Percentiles rank a stretch among this genome's conserved stretches.
phyloP scores from a whole-genome alignment of 2,329 filamentous ascomycete genomes.

The Capronia americana region DNA sequence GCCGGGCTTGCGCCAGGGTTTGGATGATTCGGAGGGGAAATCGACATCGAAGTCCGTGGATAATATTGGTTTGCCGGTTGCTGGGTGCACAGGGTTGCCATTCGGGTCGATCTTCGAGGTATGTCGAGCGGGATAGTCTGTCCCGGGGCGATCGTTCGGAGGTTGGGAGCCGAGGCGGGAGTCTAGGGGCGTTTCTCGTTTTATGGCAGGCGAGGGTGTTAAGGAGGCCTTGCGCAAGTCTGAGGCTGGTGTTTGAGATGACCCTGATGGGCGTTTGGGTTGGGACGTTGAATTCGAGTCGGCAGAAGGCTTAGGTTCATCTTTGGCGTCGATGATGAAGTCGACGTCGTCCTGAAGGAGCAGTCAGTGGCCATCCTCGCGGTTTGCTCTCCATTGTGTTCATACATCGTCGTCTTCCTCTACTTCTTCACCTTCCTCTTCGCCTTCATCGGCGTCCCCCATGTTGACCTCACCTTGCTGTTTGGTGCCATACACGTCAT shows the following conservation, averaged over 20 bases:
- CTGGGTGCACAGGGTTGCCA: conserved; percentile 77
- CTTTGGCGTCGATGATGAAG: conserved; percentile 56
- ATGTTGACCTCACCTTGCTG: conserved; percentile 39
- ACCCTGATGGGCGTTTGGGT: conserved; percentile 47
- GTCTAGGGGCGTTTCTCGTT: conserved; percentile 35
- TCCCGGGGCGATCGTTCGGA: conserved; percentile 58
- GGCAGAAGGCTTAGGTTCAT: conserved; percentile 48
- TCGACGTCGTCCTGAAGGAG: conserved; percentile 54
- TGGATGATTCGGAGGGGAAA: conserved; percentile 74
- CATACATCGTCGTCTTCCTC: conserved; percentile 47
- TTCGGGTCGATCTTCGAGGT: conserved; percentile 82
- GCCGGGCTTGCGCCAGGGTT: conserved; percentile 93
- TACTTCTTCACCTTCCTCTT: conserved; percentile 39
- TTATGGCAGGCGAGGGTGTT: conserved; percentile 45
- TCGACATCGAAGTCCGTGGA: conserved; percentile 79
- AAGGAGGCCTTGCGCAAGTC: conserved; percentile 46
- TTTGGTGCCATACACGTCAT: conserved; percentile 26
- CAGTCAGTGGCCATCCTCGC: conserved; percentile 36
- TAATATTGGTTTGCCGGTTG: conserved; percentile 77
- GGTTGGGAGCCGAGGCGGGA: conserved; percentile 42
- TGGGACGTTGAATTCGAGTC: conserved; percentile 45
- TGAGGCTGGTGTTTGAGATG: conserved; percentile 44
- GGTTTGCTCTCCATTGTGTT: conserved; percentile 48
- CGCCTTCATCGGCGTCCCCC: conserved; percentile 41
- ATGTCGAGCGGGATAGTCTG: conserved; percentile 69